A percentile compares a stretch with the other conserved stretches of the same genome.
phyloP scores from a whole-genome alignment of 164 flowering plant genomes.

The Echeveria elegans region DNA sequence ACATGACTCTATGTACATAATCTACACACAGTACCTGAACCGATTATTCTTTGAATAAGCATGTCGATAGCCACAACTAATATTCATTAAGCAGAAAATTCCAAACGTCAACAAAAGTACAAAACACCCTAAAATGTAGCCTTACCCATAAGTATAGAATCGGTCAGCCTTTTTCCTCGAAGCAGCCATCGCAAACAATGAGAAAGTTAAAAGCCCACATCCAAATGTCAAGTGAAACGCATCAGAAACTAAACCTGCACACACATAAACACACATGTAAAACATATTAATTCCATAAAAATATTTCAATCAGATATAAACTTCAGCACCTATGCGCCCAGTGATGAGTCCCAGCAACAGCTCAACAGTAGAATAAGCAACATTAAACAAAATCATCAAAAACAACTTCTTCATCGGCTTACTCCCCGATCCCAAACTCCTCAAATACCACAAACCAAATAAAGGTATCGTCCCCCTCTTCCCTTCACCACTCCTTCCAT shows the following conservation, averaged over 20 bases:
- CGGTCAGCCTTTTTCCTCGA: conserved; percentile 59
- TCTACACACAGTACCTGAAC: too few relatives aligned
- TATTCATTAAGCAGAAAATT: too few relatives aligned
- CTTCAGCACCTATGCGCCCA: conserved; percentile 65
- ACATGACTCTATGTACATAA: too few relatives aligned
- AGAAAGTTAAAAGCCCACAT: conserved; percentile 86
- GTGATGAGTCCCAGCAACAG: conserved; percentile 65
- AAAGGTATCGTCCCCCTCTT: neutral
- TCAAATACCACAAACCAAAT: neutral
- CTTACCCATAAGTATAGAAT: conserved; percentile 82
- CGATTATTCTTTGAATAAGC: too few relatives aligned
- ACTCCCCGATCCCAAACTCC: conserved; percentile 12
- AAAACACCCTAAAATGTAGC: conserved; percentile 2
- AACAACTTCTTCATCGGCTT: conserved; percentile 65
- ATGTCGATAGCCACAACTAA: too few relatives aligned
- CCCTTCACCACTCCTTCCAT: neutral
- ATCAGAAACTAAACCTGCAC: conserved; percentile 92
- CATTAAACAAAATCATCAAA: conserved; percentile 71
- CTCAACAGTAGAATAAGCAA: conserved; percentile 77
- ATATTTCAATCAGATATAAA: conserved; percentile 18
- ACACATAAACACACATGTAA: conserved; percentile 5
- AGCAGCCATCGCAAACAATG: conserved; percentile 86
- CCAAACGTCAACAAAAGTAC: too few relatives aligned
- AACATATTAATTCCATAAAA: neutral
- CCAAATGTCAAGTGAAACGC: conserved; percentile 99